Conservation (phyloP, 2,329 filamentous ascomycete genomes). For the Cryoendolithus antarcticus region DNA sequence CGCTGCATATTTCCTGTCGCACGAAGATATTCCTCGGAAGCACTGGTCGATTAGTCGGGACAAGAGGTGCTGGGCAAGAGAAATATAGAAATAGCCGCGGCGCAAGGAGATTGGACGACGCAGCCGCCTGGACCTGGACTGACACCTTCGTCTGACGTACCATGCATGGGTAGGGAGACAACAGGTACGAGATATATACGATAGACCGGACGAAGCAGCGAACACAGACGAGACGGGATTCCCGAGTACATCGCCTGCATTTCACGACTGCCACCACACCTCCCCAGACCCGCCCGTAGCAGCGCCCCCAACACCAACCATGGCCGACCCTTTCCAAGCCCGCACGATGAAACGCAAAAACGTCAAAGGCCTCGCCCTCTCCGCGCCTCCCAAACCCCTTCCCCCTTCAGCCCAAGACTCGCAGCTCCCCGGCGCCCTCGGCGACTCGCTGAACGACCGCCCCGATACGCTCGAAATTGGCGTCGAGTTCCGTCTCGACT, state of each 20-base stretch:
- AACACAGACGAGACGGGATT: too few relatives aligned
- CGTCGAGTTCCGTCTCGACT: constrained; percentile 88
- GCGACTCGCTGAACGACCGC: constrained; percentile 44
- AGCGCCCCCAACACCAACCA: constrained; percentile 10
- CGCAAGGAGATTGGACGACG: too few relatives aligned
- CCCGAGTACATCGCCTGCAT: neutral
- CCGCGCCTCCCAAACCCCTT: constrained; percentile 57
- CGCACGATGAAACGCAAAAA: constrained; percentile 98
- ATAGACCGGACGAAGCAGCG: too few relatives aligned
- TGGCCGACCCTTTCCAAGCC: constrained; percentile 51
- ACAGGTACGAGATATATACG: too few relatives aligned
- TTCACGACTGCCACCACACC: neutral
- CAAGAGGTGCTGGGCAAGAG: too few relatives aligned
- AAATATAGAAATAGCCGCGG: too few relatives aligned
- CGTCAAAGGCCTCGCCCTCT: constrained; percentile 86
- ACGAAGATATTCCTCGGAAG: too few relatives aligned
- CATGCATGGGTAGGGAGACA: too few relatives aligned
- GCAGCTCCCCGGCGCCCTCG: constrained; percentile 47
- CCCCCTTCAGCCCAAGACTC: constrained; percentile 61
- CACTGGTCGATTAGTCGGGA: too few relatives aligned
- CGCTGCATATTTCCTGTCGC: too few relatives aligned
- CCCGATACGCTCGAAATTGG: constrained; percentile 82
- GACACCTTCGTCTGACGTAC: too few relatives aligned
- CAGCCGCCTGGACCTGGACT: too few relatives aligned
- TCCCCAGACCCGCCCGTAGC: constrained; percentile 1